phyloP scores from a whole-genome alignment of 108 stramenopile genomes.

The Fragilaria crotonensis region DNA sequence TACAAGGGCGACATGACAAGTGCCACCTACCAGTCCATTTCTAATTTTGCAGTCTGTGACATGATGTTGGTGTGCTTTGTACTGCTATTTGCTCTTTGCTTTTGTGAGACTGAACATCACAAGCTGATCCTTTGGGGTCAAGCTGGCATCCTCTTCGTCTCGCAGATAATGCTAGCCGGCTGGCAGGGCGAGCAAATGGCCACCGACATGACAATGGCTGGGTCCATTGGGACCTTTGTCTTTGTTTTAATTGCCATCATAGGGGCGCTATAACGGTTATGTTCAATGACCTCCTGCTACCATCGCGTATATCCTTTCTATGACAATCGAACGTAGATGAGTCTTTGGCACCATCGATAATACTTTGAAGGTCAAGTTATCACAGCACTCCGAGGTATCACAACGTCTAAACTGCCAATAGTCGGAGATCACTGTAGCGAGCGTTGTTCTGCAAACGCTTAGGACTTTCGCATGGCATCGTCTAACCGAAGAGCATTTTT shows the following conservation, averaged over 20 bases:
- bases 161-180: not conserved
- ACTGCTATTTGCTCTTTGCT: not conserved
- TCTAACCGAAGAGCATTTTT: constrained; percentile 25
- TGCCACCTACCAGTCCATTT: not conserved
- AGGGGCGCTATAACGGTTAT: too few relatives aligned
- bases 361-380: too few relatives aligned
- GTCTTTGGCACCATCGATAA: too few relatives aligned
- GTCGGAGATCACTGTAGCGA: too few relatives aligned
- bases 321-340: too few relatives aligned
- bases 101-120: not conserved
- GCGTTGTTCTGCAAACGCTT: too few relatives aligned
- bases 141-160: not conserved
- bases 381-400: too few relatives aligned
- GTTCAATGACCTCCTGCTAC: too few relatives aligned
- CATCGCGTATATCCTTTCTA: too few relatives aligned
- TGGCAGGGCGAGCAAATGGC: not conserved
- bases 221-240: constrained; percentile 2
- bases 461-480: constrained; percentile 16
- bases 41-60: constrained; percentile 2
- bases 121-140: not conserved
- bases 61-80: not conserved
- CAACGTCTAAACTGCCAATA: too few relatives aligned
- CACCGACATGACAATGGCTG: not conserved
- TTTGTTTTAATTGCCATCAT: not conserved
- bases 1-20: constrained; percentile 5